Base-by-base conservation (phyloP, 73 alveolate genomes). In the Blepharisma japonicum region DNA sequence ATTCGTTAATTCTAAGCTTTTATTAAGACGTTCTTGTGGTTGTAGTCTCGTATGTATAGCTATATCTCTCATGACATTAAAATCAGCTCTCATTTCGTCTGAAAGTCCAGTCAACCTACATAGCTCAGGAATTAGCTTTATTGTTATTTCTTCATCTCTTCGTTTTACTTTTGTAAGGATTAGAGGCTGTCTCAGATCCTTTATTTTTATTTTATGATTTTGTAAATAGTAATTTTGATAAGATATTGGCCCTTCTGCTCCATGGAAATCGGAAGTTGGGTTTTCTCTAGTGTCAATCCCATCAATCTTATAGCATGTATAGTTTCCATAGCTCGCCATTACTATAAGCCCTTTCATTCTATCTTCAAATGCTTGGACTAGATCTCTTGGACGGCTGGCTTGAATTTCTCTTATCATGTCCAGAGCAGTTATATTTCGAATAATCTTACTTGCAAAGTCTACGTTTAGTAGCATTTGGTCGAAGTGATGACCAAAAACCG, bases 291-390 rank as follows among this genome's bases (percentile, higher is more conserved):
- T 54, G 55, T 82, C 89, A 27, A 82, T 89, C 6, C 56, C 83
- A 27, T 77, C 81, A 7, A 82, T 80, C 46, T 70, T 76, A 61
- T 82, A 82, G 18, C 76, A 82, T 68, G 61, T 53, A 6, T 82
- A 25, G n/a, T 78, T 78, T n/a, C n/a, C n/a, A 23, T 82, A 78
- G 14, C 38, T 79, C n/a, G 89, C 77, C 87, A 82, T 82, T 27
- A 82, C 86, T 18, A 82, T 78, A 42, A 77, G 53, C 45, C 71
- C 87, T 42, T 51, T 18, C 25, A 82, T 7, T 6, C 7, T 7
- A 39, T 68, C 79, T 6, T 68, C 25, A 7, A 68, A 7, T 25
- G 8, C 14, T 27, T 11, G 6, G 9, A 6, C 20, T 25, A 7
- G 7, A 27, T 6, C 32, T 14, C 20, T 71, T 7, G 42, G 42